Evolutionary conservation across 129 eudicot genomes (phyloP).

Genomic region (Centrapalus pauciflorus): DNA sequence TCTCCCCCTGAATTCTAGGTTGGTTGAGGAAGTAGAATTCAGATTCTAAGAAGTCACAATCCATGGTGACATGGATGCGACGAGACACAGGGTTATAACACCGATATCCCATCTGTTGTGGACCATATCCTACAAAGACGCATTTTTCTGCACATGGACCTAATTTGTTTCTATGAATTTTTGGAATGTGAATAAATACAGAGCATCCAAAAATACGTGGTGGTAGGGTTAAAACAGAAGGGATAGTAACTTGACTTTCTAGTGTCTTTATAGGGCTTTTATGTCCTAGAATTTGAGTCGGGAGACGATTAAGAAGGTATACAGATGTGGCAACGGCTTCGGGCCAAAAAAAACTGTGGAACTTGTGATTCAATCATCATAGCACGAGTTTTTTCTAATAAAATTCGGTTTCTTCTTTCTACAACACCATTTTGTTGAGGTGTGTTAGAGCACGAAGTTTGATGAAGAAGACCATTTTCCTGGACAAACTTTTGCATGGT

Average conservation of each 20-base stretch:
- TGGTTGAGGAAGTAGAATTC: background rate
- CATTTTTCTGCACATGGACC: no score
- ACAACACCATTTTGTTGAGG: background rate
- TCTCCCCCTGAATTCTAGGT: background rate
- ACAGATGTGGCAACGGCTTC: no score
- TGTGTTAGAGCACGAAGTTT: background rate
- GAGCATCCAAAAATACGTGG: background rate
- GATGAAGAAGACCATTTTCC: background rate
- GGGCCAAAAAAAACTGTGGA: no score
- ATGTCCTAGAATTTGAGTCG: no score
- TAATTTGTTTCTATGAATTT: no score
- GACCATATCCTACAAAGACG: background rate
- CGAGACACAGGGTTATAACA: background rate
- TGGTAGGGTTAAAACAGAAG: background rate
- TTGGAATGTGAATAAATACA: background rate
- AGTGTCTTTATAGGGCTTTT: no score
- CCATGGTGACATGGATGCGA: background rate
- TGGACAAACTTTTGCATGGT: background rate
- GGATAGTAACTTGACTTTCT: background rate
- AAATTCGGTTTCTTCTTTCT: background rate
- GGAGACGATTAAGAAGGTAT: no score
- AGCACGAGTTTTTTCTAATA: background rate
- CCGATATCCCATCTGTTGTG: background rate
- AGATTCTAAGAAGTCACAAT: background rate
- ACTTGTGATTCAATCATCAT: no score